Base-by-base conservation (phyloP, 2,329 filamentous ascomycete species). In the Fusarium succisae region DNA sequence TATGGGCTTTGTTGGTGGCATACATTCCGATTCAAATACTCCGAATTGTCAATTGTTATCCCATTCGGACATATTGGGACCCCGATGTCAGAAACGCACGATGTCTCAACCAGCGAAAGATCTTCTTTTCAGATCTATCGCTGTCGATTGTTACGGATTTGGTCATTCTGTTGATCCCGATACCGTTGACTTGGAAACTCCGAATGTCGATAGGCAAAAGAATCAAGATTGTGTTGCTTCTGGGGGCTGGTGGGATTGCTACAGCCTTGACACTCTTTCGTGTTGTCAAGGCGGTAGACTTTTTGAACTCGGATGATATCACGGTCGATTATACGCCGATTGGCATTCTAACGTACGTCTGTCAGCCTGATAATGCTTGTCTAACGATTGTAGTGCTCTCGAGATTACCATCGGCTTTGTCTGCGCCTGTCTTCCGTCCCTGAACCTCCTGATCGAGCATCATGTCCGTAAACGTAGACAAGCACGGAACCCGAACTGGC, bases 11-110 rank as follows among this genome's bases (percentile, higher is more conserved):
- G 2, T n/a, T 76, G 7, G 22, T 70, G 28, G 68, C 63, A 15
- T 77, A 73, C 30, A 5, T 70, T n/a, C 73, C 73, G 20, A 63
- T 77, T 2, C 60, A 70, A 2, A 39, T 85, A 38, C 77, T 86
- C 43, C 85, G 86, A 60, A 82, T 84, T 43, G 78, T 82, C 48
- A 81, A 83, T 30, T 87, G 84, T 70, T 73, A 76, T 38, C 85
- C 85, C 5, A 83, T 86, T 30, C 61, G 76, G 11, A 81, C 79
- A 5, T 86, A 84, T 60, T 86, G 85, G 85, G 67, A 77, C 5
- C 77, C 79, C 1, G 65, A 28, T 2, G 73, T 77, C 22, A 48
- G 73, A 5, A 48, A 70, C 18, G 72, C 69, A 15, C 79, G 79
- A 30, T 84, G 83, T 72, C 66, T 84, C n/a, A 75, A 84, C 67